These are phyloP conservation scores for Candida tallmaniae DNA, from an alignment of 805 yeast species.

Conservation along the genomic window DNA sequence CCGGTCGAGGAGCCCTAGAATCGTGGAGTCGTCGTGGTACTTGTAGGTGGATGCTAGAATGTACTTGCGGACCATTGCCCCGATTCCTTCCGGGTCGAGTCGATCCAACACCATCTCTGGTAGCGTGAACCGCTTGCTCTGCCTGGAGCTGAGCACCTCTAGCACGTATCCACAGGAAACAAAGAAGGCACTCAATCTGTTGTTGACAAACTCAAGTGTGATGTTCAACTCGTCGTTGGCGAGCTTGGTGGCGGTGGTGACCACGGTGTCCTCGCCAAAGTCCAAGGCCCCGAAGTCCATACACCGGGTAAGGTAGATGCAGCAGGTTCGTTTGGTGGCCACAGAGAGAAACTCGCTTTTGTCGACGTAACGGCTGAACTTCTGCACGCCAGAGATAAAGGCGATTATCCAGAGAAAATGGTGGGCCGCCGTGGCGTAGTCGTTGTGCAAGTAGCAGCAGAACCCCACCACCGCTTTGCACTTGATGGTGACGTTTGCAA, in stretches of 20 bases:
- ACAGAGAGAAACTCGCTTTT: constrained; percentile 13
- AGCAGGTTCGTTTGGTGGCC: constrained; percentile 9
- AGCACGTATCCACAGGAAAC: constrained; percentile 17
- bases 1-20: constrained; percentile 28
- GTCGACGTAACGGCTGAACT: constrained; percentile 5
- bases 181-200: constrained; percentile 24
- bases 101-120: constrained; percentile 7
- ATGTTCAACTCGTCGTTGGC: constrained; percentile 9
- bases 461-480: constrained; percentile 12
- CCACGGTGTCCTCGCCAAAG: constrained; percentile 5
- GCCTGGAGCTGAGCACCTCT: constrained; percentile 15
- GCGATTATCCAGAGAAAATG: constrained; percentile 17
- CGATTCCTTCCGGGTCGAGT: constrained; percentile 14
- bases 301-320: constrained; percentile 11
- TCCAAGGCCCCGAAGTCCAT: constrained; percentile 14
- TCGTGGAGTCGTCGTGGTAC: constrained; percentile 34
- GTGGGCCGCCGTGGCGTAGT: constrained; percentile 14
- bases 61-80: constrained; percentile 35
- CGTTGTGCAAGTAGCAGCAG: constrained; percentile 10
- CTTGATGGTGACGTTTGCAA: neutral
- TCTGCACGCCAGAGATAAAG: constrained; percentile 10
- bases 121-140: constrained; percentile 7
- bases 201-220: constrained; percentile 14
- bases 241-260: constrained; percentile 7
- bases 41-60: constrained; percentile 28